These are phyloP conservation scores for Tillandsia leiboldiana DNA, from an alignment of 176 grass and related monocot genomes.

Conservation along the genomic window DNA sequence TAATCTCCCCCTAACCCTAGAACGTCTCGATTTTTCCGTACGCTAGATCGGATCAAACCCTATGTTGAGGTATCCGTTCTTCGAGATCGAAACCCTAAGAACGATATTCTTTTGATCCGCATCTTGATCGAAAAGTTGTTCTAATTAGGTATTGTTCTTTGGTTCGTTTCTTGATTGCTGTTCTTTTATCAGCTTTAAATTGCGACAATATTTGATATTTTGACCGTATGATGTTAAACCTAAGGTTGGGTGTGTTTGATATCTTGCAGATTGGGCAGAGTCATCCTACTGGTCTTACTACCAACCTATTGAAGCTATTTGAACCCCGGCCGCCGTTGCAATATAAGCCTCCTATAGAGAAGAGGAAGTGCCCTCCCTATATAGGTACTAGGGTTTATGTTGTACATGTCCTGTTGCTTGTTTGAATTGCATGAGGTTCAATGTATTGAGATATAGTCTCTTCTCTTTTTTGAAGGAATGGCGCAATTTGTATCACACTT, in stretches of 20 bases:
- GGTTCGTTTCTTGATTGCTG: background rate
- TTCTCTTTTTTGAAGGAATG: slow-evolving; percentile 38
- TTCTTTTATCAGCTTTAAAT: background rate
- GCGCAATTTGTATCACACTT: slow-evolving; percentile 46
- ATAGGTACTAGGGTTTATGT: slow-evolving; percentile 20
- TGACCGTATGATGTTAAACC: slow-evolving; percentile 1
- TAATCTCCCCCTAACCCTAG: slow-evolving; percentile 9
- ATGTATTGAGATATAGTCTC: background rate
- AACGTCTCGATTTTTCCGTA: background rate
- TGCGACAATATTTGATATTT: background rate
- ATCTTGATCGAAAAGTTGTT: background rate
- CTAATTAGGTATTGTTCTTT: slow-evolving; percentile 7
- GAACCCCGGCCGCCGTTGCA: slow-evolving; percentile 67
- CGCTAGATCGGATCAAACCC: background rate
- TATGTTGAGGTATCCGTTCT: background rate
- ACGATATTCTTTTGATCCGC: background rate
- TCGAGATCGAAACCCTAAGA: background rate
- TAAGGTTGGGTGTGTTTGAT: slow-evolving; percentile 9
- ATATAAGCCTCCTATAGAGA: slow-evolving; percentile 65
- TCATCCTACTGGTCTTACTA: slow-evolving; percentile 75
- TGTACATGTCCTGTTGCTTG: background rate
- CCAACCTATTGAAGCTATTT: slow-evolving; percentile 91
- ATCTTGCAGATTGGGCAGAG: slow-evolving; percentile 70
- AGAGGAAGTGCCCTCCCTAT: slow-evolving; percentile 57
- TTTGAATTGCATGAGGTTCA: background rate